A percentile compares a stretch with the other conserved stretches of the same genome.
phyloP scores from a whole-genome alignment of 1,284 basidiomycete species.

The Xerocomus nothofagi region DNA sequence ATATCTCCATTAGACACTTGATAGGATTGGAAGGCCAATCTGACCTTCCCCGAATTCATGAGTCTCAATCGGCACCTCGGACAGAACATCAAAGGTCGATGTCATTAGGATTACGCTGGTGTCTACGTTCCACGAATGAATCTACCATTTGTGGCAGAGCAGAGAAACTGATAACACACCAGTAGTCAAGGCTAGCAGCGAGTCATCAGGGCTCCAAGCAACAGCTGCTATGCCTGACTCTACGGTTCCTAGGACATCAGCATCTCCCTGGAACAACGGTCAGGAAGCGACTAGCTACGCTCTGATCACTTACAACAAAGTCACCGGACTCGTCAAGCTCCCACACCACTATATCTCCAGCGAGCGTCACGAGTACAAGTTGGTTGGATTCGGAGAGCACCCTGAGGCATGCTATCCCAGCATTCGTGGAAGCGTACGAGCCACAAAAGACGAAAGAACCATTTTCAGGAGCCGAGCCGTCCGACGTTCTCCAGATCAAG shows the following conservation, averaged over 20 bases:
- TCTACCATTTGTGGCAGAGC: neutral
- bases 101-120: constrained; percentile 89
- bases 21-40: constrained; percentile 29
- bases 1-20: constrained; percentile 11
- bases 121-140: constrained; percentile 38
- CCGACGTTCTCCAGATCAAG: constrained; percentile 55
- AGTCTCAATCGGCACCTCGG: constrained; percentile 73
- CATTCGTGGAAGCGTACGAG: constrained; percentile 21
- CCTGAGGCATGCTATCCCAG: constrained; percentile 60
- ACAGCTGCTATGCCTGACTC: constrained; percentile 84
- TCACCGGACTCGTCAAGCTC: constrained; percentile 53
- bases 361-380: constrained; percentile 63
- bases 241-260: constrained; percentile 83
- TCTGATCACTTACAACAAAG: constrained; percentile 38
- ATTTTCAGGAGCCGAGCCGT: constrained; percentile 13
- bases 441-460: constrained; percentile 30
- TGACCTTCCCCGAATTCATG: constrained; percentile 82
- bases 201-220: constrained; percentile 90
- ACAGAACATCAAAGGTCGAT: constrained; percentile 83
- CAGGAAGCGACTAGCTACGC: neutral
- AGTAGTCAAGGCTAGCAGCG: constrained; percentile 77
- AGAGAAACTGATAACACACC: constrained; percentile 44
- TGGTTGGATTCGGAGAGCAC: constrained; percentile 66
- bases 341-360: constrained; percentile 78
- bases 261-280: constrained; percentile 20